Evolutionary conservation across 208 protist genomes (phyloP).

Genomic region (Leishmania braziliensis): DNA sequence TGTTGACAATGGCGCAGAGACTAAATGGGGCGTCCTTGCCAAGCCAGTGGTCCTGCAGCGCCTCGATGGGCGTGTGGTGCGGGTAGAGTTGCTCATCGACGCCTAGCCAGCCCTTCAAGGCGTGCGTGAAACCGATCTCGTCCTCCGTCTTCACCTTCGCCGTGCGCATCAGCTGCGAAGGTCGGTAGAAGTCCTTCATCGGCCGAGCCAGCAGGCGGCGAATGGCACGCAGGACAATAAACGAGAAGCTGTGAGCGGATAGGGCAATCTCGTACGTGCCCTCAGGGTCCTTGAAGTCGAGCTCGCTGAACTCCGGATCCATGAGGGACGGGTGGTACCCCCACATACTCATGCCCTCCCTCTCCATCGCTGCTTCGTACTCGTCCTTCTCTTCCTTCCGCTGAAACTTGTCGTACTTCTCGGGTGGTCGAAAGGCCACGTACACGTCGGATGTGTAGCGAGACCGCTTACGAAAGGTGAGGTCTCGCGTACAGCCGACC

Average conservation of each 20-base stretch:
- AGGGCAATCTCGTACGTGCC: slow-evolving; percentile 83
- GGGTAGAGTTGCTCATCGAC: slow-evolving; percentile 84
- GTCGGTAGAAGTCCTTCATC: slow-evolving; percentile 87
- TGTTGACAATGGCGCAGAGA: slow-evolving; percentile 84
- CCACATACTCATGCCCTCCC: slow-evolving; percentile 84
- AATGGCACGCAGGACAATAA: slow-evolving; percentile 70
- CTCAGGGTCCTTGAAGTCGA: slow-evolving; percentile 83
- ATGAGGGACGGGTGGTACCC: slow-evolving; percentile 86
- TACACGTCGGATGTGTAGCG: slow-evolving; percentile 87
- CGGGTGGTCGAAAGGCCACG: slow-evolving; percentile 77
- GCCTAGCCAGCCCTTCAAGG: slow-evolving; percentile 87
- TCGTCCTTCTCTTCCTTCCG: slow-evolving; percentile 79
- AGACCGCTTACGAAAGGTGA: slow-evolving; percentile 83
- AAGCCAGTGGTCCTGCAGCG: slow-evolving; percentile 90
- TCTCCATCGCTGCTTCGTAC: slow-evolving; percentile 71
- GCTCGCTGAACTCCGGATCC: slow-evolving; percentile 82
- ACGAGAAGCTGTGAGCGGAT: slow-evolving; percentile 81
- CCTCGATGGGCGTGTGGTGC: slow-evolving; percentile 90
- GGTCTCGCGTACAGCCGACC: slow-evolving; percentile 64
- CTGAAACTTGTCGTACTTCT: slow-evolving; percentile 83
- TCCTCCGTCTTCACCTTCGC: slow-evolving; percentile 72
- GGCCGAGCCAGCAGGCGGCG: slow-evolving; percentile 73
- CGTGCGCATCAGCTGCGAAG: slow-evolving; percentile 83
- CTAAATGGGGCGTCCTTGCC: slow-evolving; percentile 88
- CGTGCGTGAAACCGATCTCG: slow-evolving; percentile 75